Evolutionary conservation across 352 stramenopile species (phyloP), one percentile per base, ranked within the genome.

Genomic region (Phytophthora citricola): DNA sequence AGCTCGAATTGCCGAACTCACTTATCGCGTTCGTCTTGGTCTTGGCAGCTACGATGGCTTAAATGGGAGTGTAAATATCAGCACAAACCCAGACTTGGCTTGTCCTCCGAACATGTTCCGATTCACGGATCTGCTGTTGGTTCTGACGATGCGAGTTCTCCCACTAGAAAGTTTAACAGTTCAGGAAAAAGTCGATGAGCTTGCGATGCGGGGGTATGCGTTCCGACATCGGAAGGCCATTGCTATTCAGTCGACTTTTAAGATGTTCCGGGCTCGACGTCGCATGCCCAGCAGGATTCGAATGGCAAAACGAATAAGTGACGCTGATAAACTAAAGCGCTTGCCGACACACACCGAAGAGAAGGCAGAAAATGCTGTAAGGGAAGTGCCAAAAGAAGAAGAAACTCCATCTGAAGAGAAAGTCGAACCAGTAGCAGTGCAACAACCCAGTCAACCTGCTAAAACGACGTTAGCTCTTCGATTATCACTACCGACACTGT

Each of bases 101-200:
- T 89, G 73, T 26, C 82, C 85, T 11, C 66, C 67, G 0, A 82
- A 85, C 3, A 91, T 94, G 84, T 83, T 93, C 38, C 78, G 85
- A 2, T 93, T 93, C 53, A 87, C 77, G 0, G 85, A 95, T 56
- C 36, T 95, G 2, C 59, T 95, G 9, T 58, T 93, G 8, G 84
- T 93, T 4, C 65, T 95, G 3, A 88, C 83, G 5, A 77, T 81
- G 50, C 76, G 87, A 26, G 83, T 90, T 29, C 62, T 93, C 2
- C 87, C 85, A 4, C 55, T 90, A 6, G 85, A 92, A 11, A 85
- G 85, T 36, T 62, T 92, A 27, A 92, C 87, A 1, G 84, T 95
- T 1, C 79, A 89, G 45, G 87, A 93, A 45, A 95, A 95, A 75
- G 87, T 95, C 5, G 82, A 93, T 43, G 87, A 95, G 44, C 64